Percentiles rank a stretch among this genome's conserved stretches.
These are phyloP conservation scores for Fraxinus xanthoxyloides DNA, from an alignment of 305 asterid genomes.

Conservation along the genomic window DNA sequence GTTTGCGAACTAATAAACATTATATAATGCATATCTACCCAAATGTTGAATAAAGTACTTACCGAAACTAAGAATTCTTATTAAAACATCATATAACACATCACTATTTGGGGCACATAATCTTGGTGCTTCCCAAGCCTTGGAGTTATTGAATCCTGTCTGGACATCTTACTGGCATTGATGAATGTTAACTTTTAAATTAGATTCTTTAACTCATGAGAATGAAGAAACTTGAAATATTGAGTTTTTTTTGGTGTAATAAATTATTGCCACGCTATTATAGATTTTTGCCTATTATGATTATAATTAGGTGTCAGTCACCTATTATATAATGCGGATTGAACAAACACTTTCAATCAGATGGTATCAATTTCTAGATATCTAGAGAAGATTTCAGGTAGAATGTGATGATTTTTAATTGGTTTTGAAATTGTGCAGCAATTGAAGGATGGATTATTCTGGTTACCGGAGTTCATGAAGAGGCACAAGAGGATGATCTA, in stretches of 20 bases:
- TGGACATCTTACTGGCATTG: not conserved
- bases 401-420: slow-evolving; percentile 15
- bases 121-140: not conserved
- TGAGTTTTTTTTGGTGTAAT: not conserved
- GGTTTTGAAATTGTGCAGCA: slow-evolving; percentile 50
- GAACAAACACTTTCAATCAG: not conserved
- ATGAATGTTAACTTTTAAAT: not conserved
- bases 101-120: not conserved
- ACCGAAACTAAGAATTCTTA: slow-evolving; percentile 16
- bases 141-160: not conserved
- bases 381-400: not conserved
- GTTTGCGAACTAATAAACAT: not conserved
- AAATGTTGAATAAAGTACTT: not conserved
- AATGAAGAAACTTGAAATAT: not conserved
- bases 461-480: slow-evolving; percentile 92
- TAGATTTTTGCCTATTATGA: not conserved
- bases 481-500: slow-evolving; percentile 90
- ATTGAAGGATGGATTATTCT: slow-evolving; percentile 97
- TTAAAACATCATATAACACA: not conserved
- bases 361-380: not conserved
- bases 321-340: not conserved
- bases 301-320: not conserved
- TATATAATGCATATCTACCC: not conserved
- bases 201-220: not conserved
- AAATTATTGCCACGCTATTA: not conserved